A percentile compares a stretch with the other conserved stretches of the same genome.
These are phyloP conservation scores for Cyclocybe cylindracea DNA, from an alignment of 768 basidiomycete genomes.

Conservation along the genomic window DNA sequence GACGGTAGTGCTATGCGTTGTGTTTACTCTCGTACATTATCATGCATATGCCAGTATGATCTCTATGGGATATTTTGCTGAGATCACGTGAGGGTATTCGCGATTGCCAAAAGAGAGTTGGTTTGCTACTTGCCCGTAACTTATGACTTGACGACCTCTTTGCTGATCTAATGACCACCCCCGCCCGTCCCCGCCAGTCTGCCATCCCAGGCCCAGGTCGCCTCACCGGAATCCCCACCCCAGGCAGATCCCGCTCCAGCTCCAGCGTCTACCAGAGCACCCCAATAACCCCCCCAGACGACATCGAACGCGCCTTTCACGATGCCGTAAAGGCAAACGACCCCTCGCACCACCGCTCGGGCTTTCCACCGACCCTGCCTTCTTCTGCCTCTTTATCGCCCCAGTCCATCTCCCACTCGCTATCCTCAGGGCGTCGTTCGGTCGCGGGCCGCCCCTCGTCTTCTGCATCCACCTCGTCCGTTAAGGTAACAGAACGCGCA, in stretches of 20 bases:
- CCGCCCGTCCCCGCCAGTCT: slow-evolving; percentile 43
- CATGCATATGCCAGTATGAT: slow-evolving; percentile 7
- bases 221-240: slow-evolving; percentile 61
- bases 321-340: slow-evolving; percentile 83
- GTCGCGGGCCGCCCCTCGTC: slow-evolving; percentile 54
- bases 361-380: slow-evolving; percentile 34
- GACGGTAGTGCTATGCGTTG: slow-evolving; percentile 7
- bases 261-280: slow-evolving; percentile 47
- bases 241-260: slow-evolving; percentile 69
- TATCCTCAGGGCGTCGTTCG: slow-evolving; percentile 53
- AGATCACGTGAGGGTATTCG: neutral
- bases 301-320: slow-evolving; percentile 69
- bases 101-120: neutral
- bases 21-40: slow-evolving; percentile 10
- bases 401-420: slow-evolving; percentile 40
- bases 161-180: slow-evolving; percentile 33
- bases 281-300: slow-evolving; percentile 48
- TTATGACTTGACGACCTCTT: too few species aligned
- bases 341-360: slow-evolving; percentile 66
- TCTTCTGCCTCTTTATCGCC: slow-evolving; percentile 53
- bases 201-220: slow-evolving; percentile 42
- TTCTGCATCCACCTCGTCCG: slow-evolving; percentile 54
- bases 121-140: too few species aligned
- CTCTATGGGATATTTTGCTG: neutral
- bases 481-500: slow-evolving; percentile 37